Evolutionary conservation across 805 yeast species (phyloP), one percentile per base, ranked within the genome.

Genomic region (Ogataea trehalophila): DNA sequence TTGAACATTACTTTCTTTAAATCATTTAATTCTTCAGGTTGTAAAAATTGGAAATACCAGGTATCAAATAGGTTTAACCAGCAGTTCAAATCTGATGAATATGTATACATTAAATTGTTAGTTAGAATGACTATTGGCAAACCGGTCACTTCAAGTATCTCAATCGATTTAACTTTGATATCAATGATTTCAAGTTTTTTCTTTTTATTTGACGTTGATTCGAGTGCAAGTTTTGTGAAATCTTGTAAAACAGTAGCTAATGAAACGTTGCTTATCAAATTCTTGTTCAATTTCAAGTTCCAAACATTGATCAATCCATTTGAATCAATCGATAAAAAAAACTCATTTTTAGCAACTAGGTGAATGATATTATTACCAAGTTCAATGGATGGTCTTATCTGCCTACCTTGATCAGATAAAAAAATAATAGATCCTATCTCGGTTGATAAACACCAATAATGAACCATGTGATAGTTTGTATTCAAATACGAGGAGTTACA

Each of bases 391-490:
- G 86, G 82, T 42, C 69, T 58, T 1, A 73, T 51, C 29, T 68
- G 67, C 22, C 74, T 58, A 0, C 87, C 87, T 6, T 65, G 61
- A 0, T 76, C 68, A 1, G 75, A 62, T 7, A 75, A 55, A 0
- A 80, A 52, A 50, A 76, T 73, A 14, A 83, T 54, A 0, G 79
- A 63, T 0, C 90, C 90, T 31, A 74, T 69, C 41, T 81, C 82
- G 0, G 87, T 80, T 0, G 83, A 72, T 20, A 81, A 59, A 11
- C 76, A 75, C 70, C 83, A 76, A 55, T 69, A 80, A 42, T 80
- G 75, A 35, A 77, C 75, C 34, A 75, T 5, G 5, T 8, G 35
- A 6, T 18, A 7, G 33, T 47, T 34, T 42, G 70, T 70, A 39
- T 67, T 76, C 1, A 44, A 33, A 46, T 43, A 61, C 4, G 54